Evolutionary conservation across 495 filamentous ascomycete species (phyloP), one percentile per base, ranked within the genome.

Genomic region (Aspergillus ellipticus): DNA sequence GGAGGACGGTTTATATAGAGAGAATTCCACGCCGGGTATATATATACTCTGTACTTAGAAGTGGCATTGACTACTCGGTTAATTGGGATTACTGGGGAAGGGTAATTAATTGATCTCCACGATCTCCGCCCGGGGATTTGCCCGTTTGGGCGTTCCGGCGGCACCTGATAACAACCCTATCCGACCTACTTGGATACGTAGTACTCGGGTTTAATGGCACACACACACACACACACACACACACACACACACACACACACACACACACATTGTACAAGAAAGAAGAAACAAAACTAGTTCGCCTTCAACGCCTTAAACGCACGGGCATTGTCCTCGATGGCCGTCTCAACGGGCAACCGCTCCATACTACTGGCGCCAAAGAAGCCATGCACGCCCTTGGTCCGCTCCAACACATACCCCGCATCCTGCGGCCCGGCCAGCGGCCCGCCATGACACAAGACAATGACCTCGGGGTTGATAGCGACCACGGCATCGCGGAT

Each of bases 361-460:
- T 89, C 86, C 80, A 89, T 85, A 56, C 80, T 85, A 56, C 84
- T 87, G 22, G 86, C 86, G 0, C 86, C 86, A 68, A 81, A 89
- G 59, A 89, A 89, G 3, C 85, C 85, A 70, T 89, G 85, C 19
- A 88, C 73, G 0, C 85, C 85, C 35, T 72, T 74, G 9, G 79
- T 83, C 58, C 79, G 66, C 42, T 70, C 69, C 1, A 89, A 64
- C 24, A 89, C 79, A 67, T 79, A 87, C 63, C 77, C 68, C 0
- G 85, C 85, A 71, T 89, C 85, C 39, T 79, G 65, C 0, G 81
- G 80, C 43, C 71, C 73, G 13, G 85, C 84, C 60, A 89, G 82
- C 4, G 85, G 85, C 0, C 85, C 86, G 0, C 86, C 86, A 68
- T 89, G 85, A 55, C 85, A 88, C 43, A 90, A 66, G 13, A 90